Evolutionary conservation across 768 basidiomycete genomes (phyloP).

Genomic region (Trametes villosa): DNA sequence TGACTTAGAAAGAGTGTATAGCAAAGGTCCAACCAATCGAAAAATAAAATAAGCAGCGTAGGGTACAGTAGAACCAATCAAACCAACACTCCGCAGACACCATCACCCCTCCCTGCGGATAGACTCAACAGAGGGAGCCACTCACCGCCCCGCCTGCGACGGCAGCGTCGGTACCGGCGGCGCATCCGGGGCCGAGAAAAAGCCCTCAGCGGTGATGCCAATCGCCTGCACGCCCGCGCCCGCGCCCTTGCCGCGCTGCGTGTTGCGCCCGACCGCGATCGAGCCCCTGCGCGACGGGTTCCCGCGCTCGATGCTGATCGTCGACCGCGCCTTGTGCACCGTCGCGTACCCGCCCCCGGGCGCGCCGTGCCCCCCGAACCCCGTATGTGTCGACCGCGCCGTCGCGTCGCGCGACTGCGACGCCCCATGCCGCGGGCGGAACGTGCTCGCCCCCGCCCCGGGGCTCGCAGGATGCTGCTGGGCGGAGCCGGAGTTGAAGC

Average conservation of each 20-base stretch:
- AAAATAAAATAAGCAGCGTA: not conserved
- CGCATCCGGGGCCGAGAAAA: constrained; percentile 63
- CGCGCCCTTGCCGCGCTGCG: constrained; percentile 58
- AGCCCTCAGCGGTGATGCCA: constrained; percentile 76
- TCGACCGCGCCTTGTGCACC: constrained; percentile 54
- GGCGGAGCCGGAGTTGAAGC: constrained; percentile 6
- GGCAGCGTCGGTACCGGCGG: constrained; percentile 35
- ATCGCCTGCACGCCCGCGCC: constrained; percentile 79
- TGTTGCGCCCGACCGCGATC: constrained; percentile 68
- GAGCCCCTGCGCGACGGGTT: constrained; percentile 50
- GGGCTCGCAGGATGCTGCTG: not conserved
- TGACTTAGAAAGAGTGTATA: too few relatives aligned
- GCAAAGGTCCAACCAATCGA: not conserved
- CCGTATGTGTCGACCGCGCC: constrained; percentile 43
- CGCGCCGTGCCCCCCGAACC: constrained; percentile 30
- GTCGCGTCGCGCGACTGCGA: constrained; percentile 30
- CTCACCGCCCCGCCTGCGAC: constrained; percentile 19
- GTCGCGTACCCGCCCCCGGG: constrained; percentile 36
- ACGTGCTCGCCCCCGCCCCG: constrained; percentile 6
- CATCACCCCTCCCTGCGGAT: not conserved
- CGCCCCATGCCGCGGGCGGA: constrained; percentile 18
- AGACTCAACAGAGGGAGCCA: not conserved
- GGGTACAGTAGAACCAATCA: not conserved
- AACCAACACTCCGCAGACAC: not conserved
- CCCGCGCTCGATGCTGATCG: constrained; percentile 65